phyloP scores from a whole-genome alignment of 148 eudicot species.

The Camellia sinensis region DNA sequence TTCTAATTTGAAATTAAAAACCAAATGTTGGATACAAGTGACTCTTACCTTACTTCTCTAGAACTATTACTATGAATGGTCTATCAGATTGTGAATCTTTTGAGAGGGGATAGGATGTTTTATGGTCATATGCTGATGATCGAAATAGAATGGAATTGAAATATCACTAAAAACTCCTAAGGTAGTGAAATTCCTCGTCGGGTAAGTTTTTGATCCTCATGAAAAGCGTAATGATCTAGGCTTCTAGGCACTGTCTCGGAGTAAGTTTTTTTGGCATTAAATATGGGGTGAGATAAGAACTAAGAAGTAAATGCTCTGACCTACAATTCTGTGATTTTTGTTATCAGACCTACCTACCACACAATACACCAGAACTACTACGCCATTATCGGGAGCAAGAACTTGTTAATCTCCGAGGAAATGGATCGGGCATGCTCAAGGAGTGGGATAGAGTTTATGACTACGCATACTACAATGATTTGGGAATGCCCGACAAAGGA shows the following conservation, averaged over 20 bases:
- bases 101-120: background rate
- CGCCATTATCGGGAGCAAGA: constrained; percentile 69
- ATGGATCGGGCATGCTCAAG: constrained; percentile 59
- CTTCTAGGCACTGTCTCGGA: too few relatives aligned
- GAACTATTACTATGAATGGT: background rate
- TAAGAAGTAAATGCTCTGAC: constrained; percentile 4
- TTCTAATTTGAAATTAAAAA: background rate
- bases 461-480: constrained; percentile 77
- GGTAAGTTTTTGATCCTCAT: too few relatives aligned
- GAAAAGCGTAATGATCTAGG: too few relatives aligned
- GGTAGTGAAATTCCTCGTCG: too few relatives aligned
- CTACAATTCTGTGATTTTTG: background rate
- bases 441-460: constrained; percentile 93
- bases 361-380: constrained; percentile 65
- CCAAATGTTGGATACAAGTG: background rate
- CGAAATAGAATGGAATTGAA: background rate
- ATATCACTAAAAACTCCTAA: background rate
- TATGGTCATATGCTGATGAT: background rate
- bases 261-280: background rate
- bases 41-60: background rate
- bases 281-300: background rate
- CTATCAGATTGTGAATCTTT: background rate
- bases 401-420: constrained; percentile 69
- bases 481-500: constrained; percentile 80
- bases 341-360: constrained; percentile 67